Evolutionary conservation across 257 asterid species (phyloP).

Genomic region (Solanum paucissectum): DNA sequence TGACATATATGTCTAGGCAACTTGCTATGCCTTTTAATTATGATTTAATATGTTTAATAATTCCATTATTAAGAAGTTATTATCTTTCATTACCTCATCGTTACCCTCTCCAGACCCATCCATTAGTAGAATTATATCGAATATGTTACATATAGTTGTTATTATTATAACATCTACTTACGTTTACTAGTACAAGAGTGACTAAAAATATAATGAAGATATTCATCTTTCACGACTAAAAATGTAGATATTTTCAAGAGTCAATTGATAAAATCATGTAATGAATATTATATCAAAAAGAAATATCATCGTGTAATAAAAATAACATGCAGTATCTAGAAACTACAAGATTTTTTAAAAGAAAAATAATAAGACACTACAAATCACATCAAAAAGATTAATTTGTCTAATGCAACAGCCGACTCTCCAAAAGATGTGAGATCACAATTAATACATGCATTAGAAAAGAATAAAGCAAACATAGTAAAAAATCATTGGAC

Average conservation of each 20-base stretch:
- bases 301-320: background rate
- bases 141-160: fast-evolving
- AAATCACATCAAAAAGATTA: background rate
- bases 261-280: background rate
- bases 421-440: background rate
- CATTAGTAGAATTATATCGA: background rate
- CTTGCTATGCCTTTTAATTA: background rate
- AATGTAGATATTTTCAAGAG: background rate
- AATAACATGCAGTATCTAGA: background rate
- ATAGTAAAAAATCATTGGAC: background rate
- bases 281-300: background rate
- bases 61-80: background rate
- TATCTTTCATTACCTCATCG: background rate
- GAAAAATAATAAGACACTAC: background rate
- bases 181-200: background rate
- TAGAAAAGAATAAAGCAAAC: background rate
- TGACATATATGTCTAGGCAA: background rate
- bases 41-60: background rate
- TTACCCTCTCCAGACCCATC: background rate
- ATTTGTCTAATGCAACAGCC: background rate
- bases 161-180: background rate
- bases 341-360: background rate
- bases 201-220: background rate
- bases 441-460: background rate
- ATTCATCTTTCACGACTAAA: background rate